Evolutionary conservation across 169 alveolate species (phyloP), one percentile per base, ranked within the genome.

Genomic region (Plasmodium cynomolgi): DNA sequence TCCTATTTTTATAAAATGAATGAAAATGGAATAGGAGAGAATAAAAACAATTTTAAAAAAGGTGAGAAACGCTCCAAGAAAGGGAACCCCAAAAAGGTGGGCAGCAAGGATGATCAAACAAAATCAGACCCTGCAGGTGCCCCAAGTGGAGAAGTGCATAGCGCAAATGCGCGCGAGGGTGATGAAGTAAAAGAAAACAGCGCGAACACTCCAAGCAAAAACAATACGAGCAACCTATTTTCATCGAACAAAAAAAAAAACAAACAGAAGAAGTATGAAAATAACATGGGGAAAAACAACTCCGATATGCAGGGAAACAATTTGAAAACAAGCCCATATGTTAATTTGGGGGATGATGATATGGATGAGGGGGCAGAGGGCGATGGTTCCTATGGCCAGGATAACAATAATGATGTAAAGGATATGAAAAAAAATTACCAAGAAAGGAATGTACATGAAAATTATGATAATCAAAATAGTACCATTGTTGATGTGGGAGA

Each of bases 1-100:
- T 20, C 26, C 83, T 4, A 84, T 50, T 26, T 62, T 23, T 29
- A 33, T 29, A 84, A 84, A 84, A 84, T 84, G 92, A 84, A 84
- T 84, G 83, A 84, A 71, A 71, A 84, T 84, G 74, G 74, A 72
- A 29, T 39, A 34, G 37, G 26, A 26, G 83, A 75, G n/a, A 84
- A 84, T 29, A 33, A 71, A 23, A 33, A 68, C 56, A 23, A 54
- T 71, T 33, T 4, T 39, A 54, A 84, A 34, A 84, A 84, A 71
- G 92, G 75, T 20, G 50, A 41, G 11, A 84, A 84, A 1, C 72
- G 68, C 11, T n/a, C 74, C 11, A 56, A 71, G 74, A 71, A 71
- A 44, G 17, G 29, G 5, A 62, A 34, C 37, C 26, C 29, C 84
- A 34, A 15, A 68, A 41, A 84, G 56, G 77, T 5, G 31, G 72